Conservation (phyloP, 1,284 basidiomycete genomes). For the Leccinum ponderosum region DNA sequence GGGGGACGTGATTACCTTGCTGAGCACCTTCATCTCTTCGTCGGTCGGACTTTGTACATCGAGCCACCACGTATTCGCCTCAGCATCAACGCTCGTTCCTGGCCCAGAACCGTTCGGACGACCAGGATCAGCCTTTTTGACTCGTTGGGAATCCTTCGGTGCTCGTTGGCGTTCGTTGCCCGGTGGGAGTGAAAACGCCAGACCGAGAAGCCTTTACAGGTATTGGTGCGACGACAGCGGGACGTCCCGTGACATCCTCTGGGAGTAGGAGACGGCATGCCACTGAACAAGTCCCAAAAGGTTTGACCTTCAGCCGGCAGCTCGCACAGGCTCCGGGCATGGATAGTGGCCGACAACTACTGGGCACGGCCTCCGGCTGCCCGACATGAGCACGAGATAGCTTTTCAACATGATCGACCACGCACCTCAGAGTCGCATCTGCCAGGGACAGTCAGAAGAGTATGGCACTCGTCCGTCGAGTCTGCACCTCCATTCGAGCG, state of each 20-base stretch:
- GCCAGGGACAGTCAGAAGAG: constrained; percentile 8
- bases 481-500: constrained; percentile 4
- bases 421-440: constrained; percentile 16
- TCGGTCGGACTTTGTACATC: constrained; percentile 95
- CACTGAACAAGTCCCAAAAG: constrained; percentile 90
- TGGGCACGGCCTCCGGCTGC: constrained; percentile 5
- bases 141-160: constrained; percentile 3
- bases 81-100: constrained; percentile 43
- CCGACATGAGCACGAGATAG: constrained; percentile 8
- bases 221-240: constrained; percentile 9
- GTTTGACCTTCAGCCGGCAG: constrained; percentile 92
- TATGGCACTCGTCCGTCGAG: constrained; percentile 24
- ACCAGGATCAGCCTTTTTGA: constrained; percentile 22
- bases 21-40: constrained; percentile 97
- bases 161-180: constrained; percentile 6
- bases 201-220: constrained; percentile 12
- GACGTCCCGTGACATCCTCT: constrained; percentile 5
- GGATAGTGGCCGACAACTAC: constrained; percentile 78
- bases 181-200: constrained; percentile 3
- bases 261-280: constrained; percentile 33
- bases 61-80: constrained; percentile 95
- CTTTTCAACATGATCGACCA: not conserved
- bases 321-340: constrained; percentile 91
- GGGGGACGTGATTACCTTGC: constrained; percentile 59
- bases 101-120: constrained; percentile 23